Evolutionary conservation across 495 filamentous ascomycete genomes (phyloP).

Genomic region (Hyaloscypha hepaticicola): DNA sequence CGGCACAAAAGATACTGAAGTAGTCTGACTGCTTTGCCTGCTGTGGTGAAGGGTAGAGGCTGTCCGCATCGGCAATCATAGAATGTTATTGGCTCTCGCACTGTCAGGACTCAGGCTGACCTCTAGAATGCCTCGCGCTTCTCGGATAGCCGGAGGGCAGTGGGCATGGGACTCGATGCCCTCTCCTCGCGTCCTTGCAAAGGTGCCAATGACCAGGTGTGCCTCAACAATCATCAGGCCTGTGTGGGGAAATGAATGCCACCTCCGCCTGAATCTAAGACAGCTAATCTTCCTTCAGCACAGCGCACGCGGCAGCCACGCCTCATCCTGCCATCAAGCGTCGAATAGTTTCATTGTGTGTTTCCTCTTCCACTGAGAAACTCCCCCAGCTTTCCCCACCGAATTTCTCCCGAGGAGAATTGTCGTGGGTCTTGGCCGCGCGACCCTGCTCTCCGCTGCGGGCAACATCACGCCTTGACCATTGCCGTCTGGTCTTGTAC

Average conservation of each 20-base stretch:
- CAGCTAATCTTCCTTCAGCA: background rate
- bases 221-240: background rate
- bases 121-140: background rate
- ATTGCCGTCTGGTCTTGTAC: background rate
- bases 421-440: background rate
- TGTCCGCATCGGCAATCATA: background rate
- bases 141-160: background rate
- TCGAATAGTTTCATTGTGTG: background rate
- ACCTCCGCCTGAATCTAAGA: background rate
- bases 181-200: background rate
- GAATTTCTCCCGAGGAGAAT: conserved; percentile 3
- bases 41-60: background rate
- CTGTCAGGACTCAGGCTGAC: background rate
- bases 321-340: background rate
- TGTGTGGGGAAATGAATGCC: background rate
- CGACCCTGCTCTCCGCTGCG: background rate
- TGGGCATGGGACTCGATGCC: background rate
- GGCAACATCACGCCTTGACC: background rate
- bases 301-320: background rate
- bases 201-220: too few species aligned
- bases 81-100: background rate
- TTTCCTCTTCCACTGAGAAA: background rate
- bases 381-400: background rate
- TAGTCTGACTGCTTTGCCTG: background rate
- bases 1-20: background rate